Percentiles rank a stretch among this genome's conserved stretches.
Evolutionary conservation across 2,329 filamentous ascomycete genomes (phyloP).

Genomic region (Colletotrichum euphorbiae): DNA sequence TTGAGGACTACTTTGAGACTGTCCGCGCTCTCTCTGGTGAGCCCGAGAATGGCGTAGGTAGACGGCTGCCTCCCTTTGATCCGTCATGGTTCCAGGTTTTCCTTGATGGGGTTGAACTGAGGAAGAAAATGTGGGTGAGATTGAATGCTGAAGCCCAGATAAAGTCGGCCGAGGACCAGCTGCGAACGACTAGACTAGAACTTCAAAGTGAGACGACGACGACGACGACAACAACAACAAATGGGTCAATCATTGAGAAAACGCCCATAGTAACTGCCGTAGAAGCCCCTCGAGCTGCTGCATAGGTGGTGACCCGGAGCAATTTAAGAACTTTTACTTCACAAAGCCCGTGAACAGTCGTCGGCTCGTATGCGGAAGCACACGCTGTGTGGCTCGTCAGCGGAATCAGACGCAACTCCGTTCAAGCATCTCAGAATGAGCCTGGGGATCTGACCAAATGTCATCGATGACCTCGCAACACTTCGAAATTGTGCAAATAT

Average conservation of each 20-base stretch:
- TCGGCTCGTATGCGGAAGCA: no score
- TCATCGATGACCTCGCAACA: no score
- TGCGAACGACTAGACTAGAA: neutral
- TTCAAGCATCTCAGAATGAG: neutral
- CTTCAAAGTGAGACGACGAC: neutral
- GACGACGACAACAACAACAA: neutral
- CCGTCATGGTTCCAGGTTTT: constrained; percentile 62
- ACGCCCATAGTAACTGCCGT: constrained; percentile 13
- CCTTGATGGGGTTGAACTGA: constrained; percentile 64
- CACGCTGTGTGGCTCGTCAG: no score
- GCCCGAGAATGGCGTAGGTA: constrained; percentile 54
- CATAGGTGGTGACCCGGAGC: neutral
- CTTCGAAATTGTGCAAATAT: neutral
- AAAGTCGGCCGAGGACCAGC: neutral
- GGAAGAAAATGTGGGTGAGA: constrained; percentile 69
- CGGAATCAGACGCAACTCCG: no score
- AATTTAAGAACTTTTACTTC: no score
- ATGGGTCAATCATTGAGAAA: constrained; percentile 7
- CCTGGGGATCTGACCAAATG: neutral
- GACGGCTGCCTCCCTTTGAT: constrained; percentile 58
- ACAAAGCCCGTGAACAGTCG: no score
- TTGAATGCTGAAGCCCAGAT: constrained; percentile 53
- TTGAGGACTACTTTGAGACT: constrained; percentile 73
- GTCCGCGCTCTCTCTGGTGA: constrained; percentile 63
- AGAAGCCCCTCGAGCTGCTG: constrained; percentile 12